A percentile compares a stretch with the other conserved stretches of the same genome.
Conservation (phyloP, 2,329 filamentous ascomycete species). For the Cordyceps farinosa region DNA sequence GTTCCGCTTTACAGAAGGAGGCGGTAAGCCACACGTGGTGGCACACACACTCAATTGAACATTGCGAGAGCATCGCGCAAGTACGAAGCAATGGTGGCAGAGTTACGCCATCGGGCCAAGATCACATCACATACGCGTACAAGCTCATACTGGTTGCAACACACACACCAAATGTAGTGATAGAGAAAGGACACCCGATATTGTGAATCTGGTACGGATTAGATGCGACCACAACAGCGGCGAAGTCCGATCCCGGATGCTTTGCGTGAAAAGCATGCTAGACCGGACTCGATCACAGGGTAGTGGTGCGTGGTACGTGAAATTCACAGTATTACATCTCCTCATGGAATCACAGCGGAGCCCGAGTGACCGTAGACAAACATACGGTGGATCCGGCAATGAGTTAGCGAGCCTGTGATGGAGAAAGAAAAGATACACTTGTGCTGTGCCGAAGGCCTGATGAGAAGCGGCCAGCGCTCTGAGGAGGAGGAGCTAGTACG, state of each 20-base stretch:
- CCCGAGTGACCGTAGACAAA: background rate
- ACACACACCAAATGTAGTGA: background rate
- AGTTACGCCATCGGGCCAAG: background rate
- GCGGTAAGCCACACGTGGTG: conserved; percentile 9
- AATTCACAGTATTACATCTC: background rate
- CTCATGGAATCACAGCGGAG: background rate
- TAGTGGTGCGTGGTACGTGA: background rate
- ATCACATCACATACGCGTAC: too few relatives aligned
- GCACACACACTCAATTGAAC: background rate
- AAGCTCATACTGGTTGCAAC: background rate
- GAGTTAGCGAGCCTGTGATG: background rate
- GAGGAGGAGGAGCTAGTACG: background rate
- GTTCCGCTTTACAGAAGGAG: background rate
- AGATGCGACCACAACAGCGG: background rate
- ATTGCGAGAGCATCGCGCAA: too few relatives aligned
- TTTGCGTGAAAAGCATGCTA: background rate
- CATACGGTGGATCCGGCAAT: background rate
- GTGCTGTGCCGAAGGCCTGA: background rate
- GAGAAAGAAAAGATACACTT: background rate
- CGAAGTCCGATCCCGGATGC: background rate
- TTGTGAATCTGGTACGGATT: too few relatives aligned
- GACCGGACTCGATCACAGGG: background rate
- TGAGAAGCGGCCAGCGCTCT: background rate
- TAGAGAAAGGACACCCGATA: background rate
- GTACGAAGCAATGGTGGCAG: too few relatives aligned